These are phyloP conservation scores for Ophiostoma quercus DNA, from an alignment of 2,329 filamentous ascomycete species.

Conservation along the genomic window DNA sequence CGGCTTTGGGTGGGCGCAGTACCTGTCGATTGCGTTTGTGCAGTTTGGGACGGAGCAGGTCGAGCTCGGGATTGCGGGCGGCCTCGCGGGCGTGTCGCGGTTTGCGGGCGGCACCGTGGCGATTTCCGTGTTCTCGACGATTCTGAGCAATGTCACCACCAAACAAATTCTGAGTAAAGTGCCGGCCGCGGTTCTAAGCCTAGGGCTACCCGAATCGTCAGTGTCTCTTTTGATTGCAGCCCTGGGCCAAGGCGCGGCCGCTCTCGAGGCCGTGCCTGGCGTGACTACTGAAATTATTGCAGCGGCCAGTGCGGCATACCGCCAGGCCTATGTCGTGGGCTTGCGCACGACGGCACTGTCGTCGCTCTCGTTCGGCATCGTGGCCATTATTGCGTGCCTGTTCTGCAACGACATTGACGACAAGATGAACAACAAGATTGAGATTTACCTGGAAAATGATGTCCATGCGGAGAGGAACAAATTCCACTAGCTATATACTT, in stretches of 20 bases:
- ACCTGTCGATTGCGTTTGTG: slow-evolving; percentile 44
- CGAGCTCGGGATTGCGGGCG: slow-evolving; percentile 43
- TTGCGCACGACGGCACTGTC: slow-evolving; percentile 32
- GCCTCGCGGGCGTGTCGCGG: slow-evolving; percentile 40
- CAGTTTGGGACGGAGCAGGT: slow-evolving; percentile 47
- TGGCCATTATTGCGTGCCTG: slow-evolving; percentile 34
- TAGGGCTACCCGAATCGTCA: neutral
- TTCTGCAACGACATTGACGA: slow-evolving; percentile 35
- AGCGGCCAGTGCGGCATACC: slow-evolving; percentile 32
- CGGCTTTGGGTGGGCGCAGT: slow-evolving; percentile 45
- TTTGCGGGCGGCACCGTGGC: slow-evolving; percentile 42
- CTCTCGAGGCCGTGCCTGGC: neutral
- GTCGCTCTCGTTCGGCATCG: slow-evolving; percentile 32
- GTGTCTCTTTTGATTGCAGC: neutral
- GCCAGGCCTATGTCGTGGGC: slow-evolving; percentile 34
- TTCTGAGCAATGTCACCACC: neutral
- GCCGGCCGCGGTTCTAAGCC: neutral
- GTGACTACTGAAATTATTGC: neutral
- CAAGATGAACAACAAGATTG: slow-evolving; percentile 38
- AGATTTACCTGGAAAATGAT: slow-evolving; percentile 36
- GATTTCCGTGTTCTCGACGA: slow-evolving; percentile 29
- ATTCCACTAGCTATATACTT: slow-evolving; percentile 20
- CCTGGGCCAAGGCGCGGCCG: neutral
- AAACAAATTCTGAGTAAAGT: neutral
- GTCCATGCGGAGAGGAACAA: slow-evolving; percentile 33